phyloP scores from a whole-genome alignment of 176 grass and related monocot genomes.

The Hyparrhenia diplandra region DNA sequence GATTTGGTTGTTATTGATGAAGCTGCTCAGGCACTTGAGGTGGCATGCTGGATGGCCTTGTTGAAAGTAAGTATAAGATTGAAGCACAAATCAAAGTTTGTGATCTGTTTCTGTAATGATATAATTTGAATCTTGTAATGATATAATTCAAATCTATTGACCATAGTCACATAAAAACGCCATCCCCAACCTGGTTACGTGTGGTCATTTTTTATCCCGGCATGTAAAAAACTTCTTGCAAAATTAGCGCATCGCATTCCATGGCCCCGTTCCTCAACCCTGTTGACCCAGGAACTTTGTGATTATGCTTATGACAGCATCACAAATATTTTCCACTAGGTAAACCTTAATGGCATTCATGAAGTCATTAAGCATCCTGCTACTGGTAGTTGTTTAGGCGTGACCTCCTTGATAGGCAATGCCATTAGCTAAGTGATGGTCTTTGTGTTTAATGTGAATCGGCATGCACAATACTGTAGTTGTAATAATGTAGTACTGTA shows the following conservation, averaged over 20 bases:
- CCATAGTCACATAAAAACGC: neutral
- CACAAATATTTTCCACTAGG: neutral
- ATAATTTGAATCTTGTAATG: neutral
- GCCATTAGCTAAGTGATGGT: neutral
- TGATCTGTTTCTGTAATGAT: neutral
- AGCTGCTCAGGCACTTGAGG: slow-evolving; percentile 96
- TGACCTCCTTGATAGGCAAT: neutral
- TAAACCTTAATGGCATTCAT: neutral
- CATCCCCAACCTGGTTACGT: too few relatives aligned
- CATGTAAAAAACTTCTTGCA: too few relatives aligned
- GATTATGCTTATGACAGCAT: neutral
- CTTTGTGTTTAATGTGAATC: slow-evolving; percentile 8
- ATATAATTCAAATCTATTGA: too few relatives aligned
- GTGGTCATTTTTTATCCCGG: too few relatives aligned
- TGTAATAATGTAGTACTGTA: neutral
- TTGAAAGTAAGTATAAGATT: slow-evolving; percentile 54
- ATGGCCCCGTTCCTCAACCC: too few relatives aligned
- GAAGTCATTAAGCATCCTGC: neutral
- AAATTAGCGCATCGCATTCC: too few relatives aligned
- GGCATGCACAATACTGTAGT: slow-evolving; percentile 4
- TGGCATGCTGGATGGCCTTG: slow-evolving; percentile 93
- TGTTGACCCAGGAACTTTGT: too few relatives aligned
- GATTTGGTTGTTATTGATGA: slow-evolving; percentile 98
- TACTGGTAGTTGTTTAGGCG: neutral
- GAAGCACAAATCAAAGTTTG: neutral